A percentile compares a stretch with the other conserved stretches of the same genome.
Evolutionary conservation across 2,329 filamentous ascomycete genomes (phyloP).

Genomic region (Fusarium neocosmosporiellum): DNA sequence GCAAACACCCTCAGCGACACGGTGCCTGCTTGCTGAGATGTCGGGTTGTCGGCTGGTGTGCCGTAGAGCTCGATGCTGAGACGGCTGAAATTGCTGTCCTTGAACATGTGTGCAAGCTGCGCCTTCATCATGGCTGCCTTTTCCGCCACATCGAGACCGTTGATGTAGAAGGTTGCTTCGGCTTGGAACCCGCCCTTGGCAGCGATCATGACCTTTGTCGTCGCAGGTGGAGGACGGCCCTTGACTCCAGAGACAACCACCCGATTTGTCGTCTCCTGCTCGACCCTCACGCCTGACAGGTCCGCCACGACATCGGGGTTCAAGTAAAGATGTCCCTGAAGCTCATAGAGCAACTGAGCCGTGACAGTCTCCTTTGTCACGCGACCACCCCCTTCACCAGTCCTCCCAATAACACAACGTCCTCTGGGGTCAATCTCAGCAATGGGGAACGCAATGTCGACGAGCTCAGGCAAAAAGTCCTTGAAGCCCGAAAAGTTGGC

Average conservation of each 20-base stretch:
- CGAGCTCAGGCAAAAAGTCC: slow-evolving; percentile 42
- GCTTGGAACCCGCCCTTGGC: slow-evolving; percentile 58
- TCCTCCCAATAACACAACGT: slow-evolving; percentile 49
- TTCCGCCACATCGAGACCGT: slow-evolving; percentile 55
- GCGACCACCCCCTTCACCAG: slow-evolving; percentile 49
- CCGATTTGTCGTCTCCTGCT: slow-evolving; percentile 51
- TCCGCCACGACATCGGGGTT: slow-evolving; percentile 58
- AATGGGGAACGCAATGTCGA: slow-evolving; percentile 52
- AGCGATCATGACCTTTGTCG: slow-evolving; percentile 54
- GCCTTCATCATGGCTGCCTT: slow-evolving; percentile 58
- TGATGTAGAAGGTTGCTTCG: slow-evolving; percentile 57
- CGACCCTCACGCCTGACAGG: slow-evolving; percentile 55
- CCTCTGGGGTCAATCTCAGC: slow-evolving; percentile 51
- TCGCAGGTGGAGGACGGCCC: slow-evolving; percentile 46
- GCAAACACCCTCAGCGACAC: slow-evolving; percentile 60
- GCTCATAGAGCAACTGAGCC: slow-evolving; percentile 57
- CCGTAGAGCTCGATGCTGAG: slow-evolving; percentile 52
- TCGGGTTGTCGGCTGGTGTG: slow-evolving; percentile 51
- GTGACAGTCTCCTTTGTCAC: slow-evolving; percentile 51
- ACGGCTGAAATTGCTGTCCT: slow-evolving; percentile 48
- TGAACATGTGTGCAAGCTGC: slow-evolving; percentile 50
- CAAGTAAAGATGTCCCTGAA: slow-evolving; percentile 57
- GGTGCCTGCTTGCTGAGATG: slow-evolving; percentile 59
- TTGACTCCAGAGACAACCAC: slow-evolving; percentile 48
- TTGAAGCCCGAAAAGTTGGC: slow-evolving; percentile 64